These are phyloP conservation scores for Daldinia childiae DNA, from an alignment of 495 filamentous ascomycete genomes.

Conservation along the genomic window DNA sequence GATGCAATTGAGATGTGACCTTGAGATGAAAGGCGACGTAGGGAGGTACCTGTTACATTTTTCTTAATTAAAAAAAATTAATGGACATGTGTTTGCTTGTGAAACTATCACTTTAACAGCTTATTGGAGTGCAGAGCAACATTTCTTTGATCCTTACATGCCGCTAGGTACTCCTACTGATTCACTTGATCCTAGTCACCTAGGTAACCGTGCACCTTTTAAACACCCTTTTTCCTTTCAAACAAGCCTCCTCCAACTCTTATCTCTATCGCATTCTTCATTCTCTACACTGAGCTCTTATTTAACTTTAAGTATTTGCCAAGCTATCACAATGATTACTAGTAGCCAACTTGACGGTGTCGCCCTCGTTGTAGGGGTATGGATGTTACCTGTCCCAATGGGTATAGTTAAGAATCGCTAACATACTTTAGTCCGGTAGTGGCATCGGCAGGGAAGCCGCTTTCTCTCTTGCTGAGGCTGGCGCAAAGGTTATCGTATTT, in stretches of 20 bases:
- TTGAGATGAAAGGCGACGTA: background rate
- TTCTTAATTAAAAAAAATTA: too few relatives aligned
- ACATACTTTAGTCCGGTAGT: background rate
- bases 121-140: too few relatives aligned
- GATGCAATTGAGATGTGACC: background rate
- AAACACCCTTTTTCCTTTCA: background rate
- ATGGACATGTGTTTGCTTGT: too few relatives aligned
- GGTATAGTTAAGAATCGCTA: background rate
- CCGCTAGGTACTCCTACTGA: too few relatives aligned
- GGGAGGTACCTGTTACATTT: too few relatives aligned
- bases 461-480: conserved; percentile 14
- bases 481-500: conserved; percentile 38
- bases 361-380: background rate
- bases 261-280: background rate
- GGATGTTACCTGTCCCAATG: background rate
- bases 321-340: background rate
- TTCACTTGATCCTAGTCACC: too few relatives aligned
- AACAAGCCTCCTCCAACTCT: background rate
- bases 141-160: too few relatives aligned
- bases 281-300: background rate
- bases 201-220: too few relatives aligned
- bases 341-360: background rate
- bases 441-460: background rate
- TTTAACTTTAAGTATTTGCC: background rate
- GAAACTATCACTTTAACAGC: too few relatives aligned